phyloP scores from a whole-genome alignment of 768 basidiomycete genomes.

The Dioszegia crocea region DNA sequence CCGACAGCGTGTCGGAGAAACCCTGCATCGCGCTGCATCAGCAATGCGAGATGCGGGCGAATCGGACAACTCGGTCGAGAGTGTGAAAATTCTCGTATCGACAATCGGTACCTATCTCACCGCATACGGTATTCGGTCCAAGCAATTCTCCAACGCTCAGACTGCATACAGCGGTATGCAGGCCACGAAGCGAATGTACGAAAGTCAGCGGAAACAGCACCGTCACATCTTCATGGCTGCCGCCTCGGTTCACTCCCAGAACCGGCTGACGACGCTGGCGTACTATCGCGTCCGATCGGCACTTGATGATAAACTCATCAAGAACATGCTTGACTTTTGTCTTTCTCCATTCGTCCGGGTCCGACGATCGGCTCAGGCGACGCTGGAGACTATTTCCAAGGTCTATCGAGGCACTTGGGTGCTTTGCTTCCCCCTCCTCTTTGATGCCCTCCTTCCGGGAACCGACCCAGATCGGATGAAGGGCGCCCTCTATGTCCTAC shows the following conservation, averaged over 20 bases:
- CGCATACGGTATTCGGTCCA: conserved; percentile 42
- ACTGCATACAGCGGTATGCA: conserved; percentile 30
- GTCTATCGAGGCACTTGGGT: conserved; percentile 51
- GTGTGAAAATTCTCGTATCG: conserved; percentile 53
- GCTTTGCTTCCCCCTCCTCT: conserved; percentile 49
- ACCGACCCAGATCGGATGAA: conserved; percentile 88
- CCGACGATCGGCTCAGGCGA: conserved; percentile 28
- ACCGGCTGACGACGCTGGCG: conserved; percentile 39
- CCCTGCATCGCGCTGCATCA: conserved; percentile 68
- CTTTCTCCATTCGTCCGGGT: conserved; percentile 49
- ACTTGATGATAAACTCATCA: conserved; percentile 52
- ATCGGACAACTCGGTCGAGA: conserved; percentile 59
- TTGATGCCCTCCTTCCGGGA: conserved; percentile 56
- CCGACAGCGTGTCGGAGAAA: conserved; percentile 62
- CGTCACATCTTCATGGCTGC: conserved; percentile 32
- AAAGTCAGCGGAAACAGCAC: conserved; percentile 38
- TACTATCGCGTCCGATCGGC: conserved; percentile 50
- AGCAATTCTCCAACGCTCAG: conserved; percentile 34
- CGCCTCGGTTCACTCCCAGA: conserved; percentile 39
- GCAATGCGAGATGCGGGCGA: conserved; percentile 66
- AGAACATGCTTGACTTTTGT: conserved; percentile 51
- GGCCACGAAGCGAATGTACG: conserved; percentile 36
- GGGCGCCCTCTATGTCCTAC: conserved; percentile 76
- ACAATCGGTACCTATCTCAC: conserved; percentile 45
- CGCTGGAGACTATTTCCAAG: conserved; percentile 32